A percentile compares a stretch with the other conserved stretches of the same genome.
Conservation (phyloP, 164 flowering plant species). For the Paratinospora sagittata region DNA sequence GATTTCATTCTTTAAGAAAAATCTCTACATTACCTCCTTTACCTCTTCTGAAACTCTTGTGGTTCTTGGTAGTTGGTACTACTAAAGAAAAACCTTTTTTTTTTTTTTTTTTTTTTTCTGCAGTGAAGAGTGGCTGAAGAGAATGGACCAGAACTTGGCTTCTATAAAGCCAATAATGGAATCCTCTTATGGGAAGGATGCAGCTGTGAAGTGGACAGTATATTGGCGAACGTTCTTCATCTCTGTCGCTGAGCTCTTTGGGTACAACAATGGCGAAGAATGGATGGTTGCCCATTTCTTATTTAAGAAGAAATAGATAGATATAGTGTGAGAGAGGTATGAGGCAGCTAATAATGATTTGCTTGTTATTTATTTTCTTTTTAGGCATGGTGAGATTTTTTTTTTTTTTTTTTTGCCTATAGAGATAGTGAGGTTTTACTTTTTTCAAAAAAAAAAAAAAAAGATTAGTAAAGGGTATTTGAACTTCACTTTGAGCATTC, state of each 20-base stretch:
- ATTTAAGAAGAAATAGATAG: slow-evolving; percentile 54
- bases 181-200: slow-evolving; percentile 74
- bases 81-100: too few species aligned
- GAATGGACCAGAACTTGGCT: slow-evolving; percentile 63
- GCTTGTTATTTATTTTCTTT: too few species aligned
- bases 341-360: too few species aligned
- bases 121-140: slow-evolving; percentile 89
- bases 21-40: neutral
- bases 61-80: neutral
- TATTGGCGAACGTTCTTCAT: slow-evolving; percentile 92
- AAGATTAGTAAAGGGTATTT: too few species aligned
- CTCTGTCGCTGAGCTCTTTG: slow-evolving; percentile 81
- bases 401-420: too few species aligned
- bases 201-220: slow-evolving; percentile 73
- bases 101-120: slow-evolving; percentile 10
- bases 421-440: too few species aligned
- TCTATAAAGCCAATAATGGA: slow-evolving; percentile 71
- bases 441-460: too few species aligned
- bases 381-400: too few species aligned
- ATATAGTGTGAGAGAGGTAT: neutral
- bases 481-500: too few species aligned
- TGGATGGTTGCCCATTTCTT: slow-evolving; percentile 88
- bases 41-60: neutral
- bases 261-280: slow-evolving; percentile 79
- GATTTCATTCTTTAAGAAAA: neutral